Base-by-base conservation (phyloP, 495 filamentous ascomycete genomes). In the Daldinia bambusicola region DNA sequence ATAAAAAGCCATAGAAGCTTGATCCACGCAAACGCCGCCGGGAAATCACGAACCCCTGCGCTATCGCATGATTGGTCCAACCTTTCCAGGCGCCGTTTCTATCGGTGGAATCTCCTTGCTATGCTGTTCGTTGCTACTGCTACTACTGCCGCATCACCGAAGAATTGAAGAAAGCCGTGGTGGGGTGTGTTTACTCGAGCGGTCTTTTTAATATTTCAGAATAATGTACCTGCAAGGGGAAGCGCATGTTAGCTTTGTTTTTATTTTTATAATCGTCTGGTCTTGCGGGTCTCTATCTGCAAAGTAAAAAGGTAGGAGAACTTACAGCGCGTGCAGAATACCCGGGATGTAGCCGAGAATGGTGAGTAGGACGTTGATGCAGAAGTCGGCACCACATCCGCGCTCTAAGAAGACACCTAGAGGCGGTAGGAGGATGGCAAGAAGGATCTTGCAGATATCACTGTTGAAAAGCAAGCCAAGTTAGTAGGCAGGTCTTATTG, bases 341-440 rank as follows among this genome's bases (percentile, higher is more conserved):
- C 91, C 91, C 37, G 91, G 91, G 63, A 94, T 84, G 81, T 89
- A 93, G 76, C 90, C 91, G 76, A 98, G 86, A 72, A 94, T 88
- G 55, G 92, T 95, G 77, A 97, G 83, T 70, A 90, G 85, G 82
- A 97, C 89, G 84, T 95, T 97, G 86, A 97, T 93, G 74, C 92
- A 81, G 70, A 97, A 83, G 75, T 96, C 92, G 75, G 88, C 86
- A 78, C 88, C 87, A 82, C 91, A 94, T 77, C 94, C 94, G 41
- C 90, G 89, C 85, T 95, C 91, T 64, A 97, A 88, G 86, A 97
- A 96, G 78, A 97, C 94, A 80, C 93, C 93, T 37, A 97, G 85
- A 70, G 94, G 94, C 41, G 94, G 94, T 56, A 96, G 85, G 84
- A 96, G 81, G 83, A 96, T 84, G 83, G 93, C 91, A 80, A 93